Conservation (phyloP, 345 rosid species). For the Nasturtium officinale region DNA sequence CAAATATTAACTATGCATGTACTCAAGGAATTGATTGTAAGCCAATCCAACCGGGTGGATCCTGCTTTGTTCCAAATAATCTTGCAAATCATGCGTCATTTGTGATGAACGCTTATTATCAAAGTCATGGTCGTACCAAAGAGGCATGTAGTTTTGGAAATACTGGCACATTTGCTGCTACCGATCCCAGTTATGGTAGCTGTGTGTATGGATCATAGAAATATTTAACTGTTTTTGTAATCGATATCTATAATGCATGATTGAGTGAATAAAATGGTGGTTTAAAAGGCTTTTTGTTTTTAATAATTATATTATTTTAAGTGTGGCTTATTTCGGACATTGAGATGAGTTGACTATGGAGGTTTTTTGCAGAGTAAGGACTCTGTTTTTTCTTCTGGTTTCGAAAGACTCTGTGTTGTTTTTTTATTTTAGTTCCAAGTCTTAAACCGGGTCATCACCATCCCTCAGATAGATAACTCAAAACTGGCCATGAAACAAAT, state of each 20-base stretch:
- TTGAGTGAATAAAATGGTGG: not conserved
- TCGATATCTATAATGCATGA: too few species aligned
- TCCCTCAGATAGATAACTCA: too few species aligned
- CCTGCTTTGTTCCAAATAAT: not conserved
- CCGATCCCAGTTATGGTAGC: not conserved
- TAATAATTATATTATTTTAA: too few species aligned
- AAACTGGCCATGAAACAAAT: too few species aligned
- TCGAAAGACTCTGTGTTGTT: too few species aligned
- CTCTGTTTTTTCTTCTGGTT: too few species aligned
- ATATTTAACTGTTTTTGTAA: not conserved
- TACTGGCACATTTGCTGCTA: not conserved
- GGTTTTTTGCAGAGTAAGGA: too few species aligned
- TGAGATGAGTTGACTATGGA: too few species aligned
- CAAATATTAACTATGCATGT: not conserved
- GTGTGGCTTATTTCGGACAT: too few species aligned
- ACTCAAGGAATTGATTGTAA: not conserved
- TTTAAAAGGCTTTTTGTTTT: not conserved
- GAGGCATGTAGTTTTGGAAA: not conserved
- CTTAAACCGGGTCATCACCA: too few species aligned
- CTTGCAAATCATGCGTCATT: not conserved
- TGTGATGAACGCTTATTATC: not conserved
- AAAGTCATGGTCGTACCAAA: not conserved
- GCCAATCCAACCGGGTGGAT: not conserved
- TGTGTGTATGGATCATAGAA: not conserved
- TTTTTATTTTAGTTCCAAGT: too few species aligned